These are phyloP conservation scores for Macadamia tetraphylla DNA, from an alignment of 164 flowering plant genomes.

Conservation along the genomic window DNA sequence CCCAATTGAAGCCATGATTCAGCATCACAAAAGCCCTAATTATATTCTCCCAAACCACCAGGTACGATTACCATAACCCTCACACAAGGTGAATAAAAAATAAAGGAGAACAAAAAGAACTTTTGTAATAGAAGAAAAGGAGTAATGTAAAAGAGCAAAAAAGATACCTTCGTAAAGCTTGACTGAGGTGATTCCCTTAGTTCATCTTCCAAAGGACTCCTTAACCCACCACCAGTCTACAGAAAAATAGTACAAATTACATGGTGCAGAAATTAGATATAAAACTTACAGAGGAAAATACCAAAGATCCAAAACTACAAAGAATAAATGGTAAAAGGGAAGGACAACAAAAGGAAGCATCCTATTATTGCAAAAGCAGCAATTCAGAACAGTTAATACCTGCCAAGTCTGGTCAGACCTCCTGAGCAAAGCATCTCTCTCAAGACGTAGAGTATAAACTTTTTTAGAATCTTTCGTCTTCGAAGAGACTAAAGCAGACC, in stretches of 20 bases:
- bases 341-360: too few species aligned
- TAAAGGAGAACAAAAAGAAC: neutral
- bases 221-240: slow-evolving; percentile 65
- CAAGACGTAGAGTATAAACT: slow-evolving; percentile 47
- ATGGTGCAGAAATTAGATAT: neutral
- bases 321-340: too few species aligned
- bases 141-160: neutral
- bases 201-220: slow-evolving; percentile 51
- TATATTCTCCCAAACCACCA: too few species aligned
- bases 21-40: too few species aligned
- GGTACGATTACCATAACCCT: too few species aligned
- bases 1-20: too few species aligned
- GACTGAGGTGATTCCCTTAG: slow-evolving; percentile 45
- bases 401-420: slow-evolving; percentile 47
- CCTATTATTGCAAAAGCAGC: too few species aligned
- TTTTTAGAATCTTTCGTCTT: slow-evolving; percentile 60
- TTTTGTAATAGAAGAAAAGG: too few species aligned
- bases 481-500: slow-evolving; percentile 63
- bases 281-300: neutral
- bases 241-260: slow-evolving; percentile 8
- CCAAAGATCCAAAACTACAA: neutral
- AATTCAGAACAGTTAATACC: slow-evolving; percentile 29
- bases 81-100: too few species aligned
- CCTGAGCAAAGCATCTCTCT: slow-evolving; percentile 52
- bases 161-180: slow-evolving; percentile 70